Evolutionary conservation across 208 protist species (phyloP).

Genomic region (Phytomonas francai): DNA sequence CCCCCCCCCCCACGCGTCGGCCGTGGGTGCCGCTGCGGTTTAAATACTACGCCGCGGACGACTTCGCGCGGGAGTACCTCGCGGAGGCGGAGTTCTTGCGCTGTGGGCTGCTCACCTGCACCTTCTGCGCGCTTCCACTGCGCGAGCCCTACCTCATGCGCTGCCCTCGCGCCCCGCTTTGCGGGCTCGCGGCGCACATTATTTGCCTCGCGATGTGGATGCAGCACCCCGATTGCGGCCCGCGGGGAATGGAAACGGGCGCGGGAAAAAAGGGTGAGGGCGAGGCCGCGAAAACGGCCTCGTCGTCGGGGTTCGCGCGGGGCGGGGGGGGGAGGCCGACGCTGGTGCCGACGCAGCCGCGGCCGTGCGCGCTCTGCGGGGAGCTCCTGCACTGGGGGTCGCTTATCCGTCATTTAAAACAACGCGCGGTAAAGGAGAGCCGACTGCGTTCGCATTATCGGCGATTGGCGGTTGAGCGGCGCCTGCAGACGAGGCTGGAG

Average conservation of each 20-base stretch:
- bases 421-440: slow-evolving; percentile 31
- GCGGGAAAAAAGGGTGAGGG: not conserved
- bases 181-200: slow-evolving; percentile 49
- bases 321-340: slow-evolving; percentile 11
- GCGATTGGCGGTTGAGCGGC: slow-evolving; percentile 31
- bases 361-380: slow-evolving; percentile 61
- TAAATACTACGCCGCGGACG: slow-evolving; percentile 28
- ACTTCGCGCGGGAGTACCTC: slow-evolving; percentile 41
- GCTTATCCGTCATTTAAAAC: slow-evolving; percentile 56
- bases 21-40: slow-evolving; percentile 25
- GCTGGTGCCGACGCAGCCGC: slow-evolving; percentile 21
- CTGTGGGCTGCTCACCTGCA: slow-evolving; percentile 43
- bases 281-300: not conserved
- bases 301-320: slow-evolving; percentile 9
- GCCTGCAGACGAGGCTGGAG: slow-evolving; percentile 26
- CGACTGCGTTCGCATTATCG: slow-evolving; percentile 33
- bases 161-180: slow-evolving; percentile 61
- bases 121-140: slow-evolving; percentile 66
- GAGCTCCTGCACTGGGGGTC: slow-evolving; percentile 52
- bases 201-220: slow-evolving; percentile 75
- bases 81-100: slow-evolving; percentile 30
- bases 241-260: not conserved
- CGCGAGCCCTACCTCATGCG: slow-evolving; percentile 40
- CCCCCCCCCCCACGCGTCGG: not conserved
- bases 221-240: slow-evolving; percentile 18